Percentiles rank a stretch among this genome's conserved stretches.
Evolutionary conservation across 2,329 filamentous ascomycete genomes (phyloP).

Genomic region (Penicillium sp.): DNA sequence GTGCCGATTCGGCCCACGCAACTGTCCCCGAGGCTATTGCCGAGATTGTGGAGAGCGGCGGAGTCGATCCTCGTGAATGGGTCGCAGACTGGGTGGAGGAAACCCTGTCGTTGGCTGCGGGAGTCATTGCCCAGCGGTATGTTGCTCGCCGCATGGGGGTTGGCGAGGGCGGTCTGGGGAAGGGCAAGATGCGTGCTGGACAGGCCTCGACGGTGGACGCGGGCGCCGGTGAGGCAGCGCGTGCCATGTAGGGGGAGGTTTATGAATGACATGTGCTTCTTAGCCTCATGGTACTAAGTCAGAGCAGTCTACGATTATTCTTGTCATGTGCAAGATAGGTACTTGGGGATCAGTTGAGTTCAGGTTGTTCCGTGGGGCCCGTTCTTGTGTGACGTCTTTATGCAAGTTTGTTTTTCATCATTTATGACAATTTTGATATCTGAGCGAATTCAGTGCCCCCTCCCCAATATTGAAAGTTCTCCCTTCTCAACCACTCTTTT

Average conservation of each 20-base stretch:
- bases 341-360: too few relatives aligned
- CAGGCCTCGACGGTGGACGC: constrained; percentile 53
- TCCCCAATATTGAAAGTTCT: too few relatives aligned
- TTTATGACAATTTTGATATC: too few relatives aligned
- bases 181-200: constrained; percentile 48
- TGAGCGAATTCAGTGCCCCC: too few relatives aligned
- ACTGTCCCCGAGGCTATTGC: constrained; percentile 72
- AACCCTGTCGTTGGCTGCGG: constrained; percentile 67
- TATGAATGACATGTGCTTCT: too few relatives aligned
- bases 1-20: constrained; percentile 25
- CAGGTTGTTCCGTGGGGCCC: too few relatives aligned
- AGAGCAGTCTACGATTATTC: not conserved
- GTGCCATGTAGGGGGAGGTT: constrained; percentile 39
- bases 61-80: constrained; percentile 92
- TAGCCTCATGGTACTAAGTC: not conserved
- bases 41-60: constrained; percentile 68
- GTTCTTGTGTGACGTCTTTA: too few relatives aligned
- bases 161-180: constrained; percentile 65
- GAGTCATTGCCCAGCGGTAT: constrained; percentile 87
- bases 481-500: too few relatives aligned
- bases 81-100: constrained; percentile 97
- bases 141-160: constrained; percentile 95
- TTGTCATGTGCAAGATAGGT: not conserved
- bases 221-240: constrained; percentile 55
- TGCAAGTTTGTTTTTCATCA: too few relatives aligned